Conservation (phyloP, 2,329 filamentous ascomycete genomes). For the Fonsecaea nubica region DNA sequence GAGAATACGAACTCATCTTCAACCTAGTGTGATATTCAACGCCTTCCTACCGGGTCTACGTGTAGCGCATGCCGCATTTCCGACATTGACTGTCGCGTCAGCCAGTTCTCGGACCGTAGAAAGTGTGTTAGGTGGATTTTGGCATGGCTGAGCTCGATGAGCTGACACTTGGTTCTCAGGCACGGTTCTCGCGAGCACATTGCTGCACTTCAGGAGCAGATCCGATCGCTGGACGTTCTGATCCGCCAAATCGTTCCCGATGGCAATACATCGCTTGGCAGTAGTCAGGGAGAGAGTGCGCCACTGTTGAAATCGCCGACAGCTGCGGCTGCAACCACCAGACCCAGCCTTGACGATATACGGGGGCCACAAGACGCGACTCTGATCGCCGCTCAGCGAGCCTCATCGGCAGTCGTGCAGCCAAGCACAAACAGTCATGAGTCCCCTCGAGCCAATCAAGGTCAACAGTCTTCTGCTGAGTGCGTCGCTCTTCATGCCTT, state of each 20-base stretch:
- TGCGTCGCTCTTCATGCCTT: background rate
- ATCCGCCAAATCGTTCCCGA: background rate
- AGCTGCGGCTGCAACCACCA: background rate
- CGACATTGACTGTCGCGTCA: conserved; percentile 8
- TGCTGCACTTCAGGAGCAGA: conserved; percentile 8
- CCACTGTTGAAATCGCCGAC: background rate
- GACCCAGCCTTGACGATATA: background rate
- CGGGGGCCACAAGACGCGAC: background rate
- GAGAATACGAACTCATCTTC: background rate
- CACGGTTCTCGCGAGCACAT: conserved; percentile 15
- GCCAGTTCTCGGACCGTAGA: conserved; percentile 12
- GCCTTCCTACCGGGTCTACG: conserved; percentile 7
- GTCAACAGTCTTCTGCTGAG: background rate
- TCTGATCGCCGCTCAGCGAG: background rate
- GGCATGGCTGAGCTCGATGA: background rate
- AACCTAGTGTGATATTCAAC: conserved; percentile 9
- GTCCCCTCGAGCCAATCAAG: background rate
- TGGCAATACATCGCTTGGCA: background rate
- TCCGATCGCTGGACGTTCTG: conserved; percentile 9
- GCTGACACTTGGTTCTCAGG: conserved; percentile 6
- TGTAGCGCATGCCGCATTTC: conserved; percentile 11
- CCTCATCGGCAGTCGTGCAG: background rate
- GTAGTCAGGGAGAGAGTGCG: background rate
- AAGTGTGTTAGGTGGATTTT: background rate
- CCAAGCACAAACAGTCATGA: background rate